phyloP scores from a whole-genome alignment of 805 yeast genomes.

The Priceomyces carsonii region DNA sequence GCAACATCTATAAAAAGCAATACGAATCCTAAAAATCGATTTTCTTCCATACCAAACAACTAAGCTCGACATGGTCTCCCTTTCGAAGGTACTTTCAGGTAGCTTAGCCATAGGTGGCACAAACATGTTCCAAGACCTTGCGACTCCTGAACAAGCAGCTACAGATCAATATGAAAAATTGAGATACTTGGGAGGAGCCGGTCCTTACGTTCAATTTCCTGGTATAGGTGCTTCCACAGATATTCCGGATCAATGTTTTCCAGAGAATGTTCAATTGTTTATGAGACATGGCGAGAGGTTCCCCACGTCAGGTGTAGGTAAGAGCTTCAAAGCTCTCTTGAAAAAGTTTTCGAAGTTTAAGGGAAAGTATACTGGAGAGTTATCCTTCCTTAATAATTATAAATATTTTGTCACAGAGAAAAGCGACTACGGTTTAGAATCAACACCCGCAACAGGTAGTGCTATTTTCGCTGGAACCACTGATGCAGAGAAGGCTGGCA shows the following conservation, averaged over 20 bases:
- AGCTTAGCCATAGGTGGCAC: constrained; percentile 34
- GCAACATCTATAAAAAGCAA: constrained; percentile 1
- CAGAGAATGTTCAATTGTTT: constrained; percentile 65
- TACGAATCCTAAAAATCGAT: not conserved
- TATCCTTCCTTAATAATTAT: constrained; percentile 51
- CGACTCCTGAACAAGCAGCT: constrained; percentile 35
- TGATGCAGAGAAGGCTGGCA: constrained; percentile 47
- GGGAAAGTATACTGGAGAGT: constrained; percentile 39
- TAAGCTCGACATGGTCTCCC: constrained; percentile 25
- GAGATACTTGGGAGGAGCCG: constrained; percentile 51
- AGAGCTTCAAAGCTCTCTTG: constrained; percentile 16
- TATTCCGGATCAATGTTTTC: constrained; percentile 46
- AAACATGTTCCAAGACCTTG: constrained; percentile 25
- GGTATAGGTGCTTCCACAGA: constrained; percentile 53
- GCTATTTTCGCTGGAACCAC: constrained; percentile 50
- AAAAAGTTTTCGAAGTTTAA: constrained; percentile 16
- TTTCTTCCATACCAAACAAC: constrained; percentile 1
- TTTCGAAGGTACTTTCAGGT: constrained; percentile 28
- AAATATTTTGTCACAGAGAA: constrained; percentile 41
- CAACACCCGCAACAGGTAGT: constrained; percentile 41
- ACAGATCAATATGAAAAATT: constrained; percentile 45
- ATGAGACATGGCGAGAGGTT: constrained; percentile 79
- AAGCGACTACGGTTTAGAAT: constrained; percentile 46
- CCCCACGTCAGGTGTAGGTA: constrained; percentile 30
- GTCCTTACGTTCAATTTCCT: constrained; percentile 50